These are phyloP conservation scores for Canariomyces notabilis DNA, from an alignment of 2,329 filamentous ascomycete species.

Conservation along the genomic window DNA sequence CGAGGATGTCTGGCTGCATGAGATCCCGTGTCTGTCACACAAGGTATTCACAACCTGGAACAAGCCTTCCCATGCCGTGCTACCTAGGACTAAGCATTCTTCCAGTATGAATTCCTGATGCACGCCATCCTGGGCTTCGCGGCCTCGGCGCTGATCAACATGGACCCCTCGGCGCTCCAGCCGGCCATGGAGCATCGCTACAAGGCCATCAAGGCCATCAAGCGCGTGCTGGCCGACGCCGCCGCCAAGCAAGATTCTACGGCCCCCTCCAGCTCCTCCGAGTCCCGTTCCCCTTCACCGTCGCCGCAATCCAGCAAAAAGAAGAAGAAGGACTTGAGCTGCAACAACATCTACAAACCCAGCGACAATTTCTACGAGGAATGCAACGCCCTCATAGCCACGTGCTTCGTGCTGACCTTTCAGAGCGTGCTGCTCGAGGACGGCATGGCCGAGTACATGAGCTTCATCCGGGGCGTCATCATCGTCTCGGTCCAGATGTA, in stretches of 20 bases:
- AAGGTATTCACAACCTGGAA: constrained; percentile 41
- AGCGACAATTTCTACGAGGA: constrained; percentile 42
- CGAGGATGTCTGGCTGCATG: constrained; percentile 61
- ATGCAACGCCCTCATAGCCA: constrained; percentile 54
- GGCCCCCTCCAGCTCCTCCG: neutral
- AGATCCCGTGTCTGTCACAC: constrained; percentile 62
- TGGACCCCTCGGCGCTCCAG: constrained; percentile 47
- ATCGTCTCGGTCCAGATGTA: constrained; percentile 52
- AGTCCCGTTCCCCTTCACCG: neutral
- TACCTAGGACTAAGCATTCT: constrained; percentile 17
- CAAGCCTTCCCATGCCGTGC: too few relatives aligned
- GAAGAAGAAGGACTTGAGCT: too few relatives aligned
- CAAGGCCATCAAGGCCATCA: constrained; percentile 59
- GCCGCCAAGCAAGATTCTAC: too few relatives aligned
- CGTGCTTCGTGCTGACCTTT: constrained; percentile 55
- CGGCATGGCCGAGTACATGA: constrained; percentile 57
- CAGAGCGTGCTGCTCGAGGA: constrained; percentile 55
- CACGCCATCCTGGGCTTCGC: constrained; percentile 64
- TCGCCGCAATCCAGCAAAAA: too few relatives aligned
- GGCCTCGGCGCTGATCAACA: constrained; percentile 57
- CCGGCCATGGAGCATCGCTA: constrained; percentile 61
- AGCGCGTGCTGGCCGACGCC: constrained; percentile 45
- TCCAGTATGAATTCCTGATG: constrained; percentile 61
- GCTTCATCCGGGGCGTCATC: constrained; percentile 53
- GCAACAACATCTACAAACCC: neutral